Percentiles rank a stretch among this genome's conserved stretches.
Conservation (phyloP, 805 yeast species). For the Saturnispora sekii region DNA sequence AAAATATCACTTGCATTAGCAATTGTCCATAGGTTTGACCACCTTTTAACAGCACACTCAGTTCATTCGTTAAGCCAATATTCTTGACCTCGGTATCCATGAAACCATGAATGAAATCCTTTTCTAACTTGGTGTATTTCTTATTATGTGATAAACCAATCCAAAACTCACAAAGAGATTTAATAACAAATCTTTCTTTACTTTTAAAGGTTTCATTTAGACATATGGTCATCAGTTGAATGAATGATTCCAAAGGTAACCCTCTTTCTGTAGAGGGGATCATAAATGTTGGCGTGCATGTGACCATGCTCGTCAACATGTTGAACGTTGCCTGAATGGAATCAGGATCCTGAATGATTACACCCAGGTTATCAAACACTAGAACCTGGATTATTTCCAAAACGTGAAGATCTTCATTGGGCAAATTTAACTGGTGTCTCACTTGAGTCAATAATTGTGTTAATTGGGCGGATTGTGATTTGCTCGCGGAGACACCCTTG, state of each 20-base stretch:
- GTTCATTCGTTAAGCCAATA: neutral
- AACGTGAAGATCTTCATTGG: conserved; percentile 11
- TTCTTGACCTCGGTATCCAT: neutral
- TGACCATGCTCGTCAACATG: conserved; percentile 27
- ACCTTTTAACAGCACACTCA: conserved; percentile 14
- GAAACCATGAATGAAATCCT: conserved; percentile 2
- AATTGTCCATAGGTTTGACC: conserved; percentile 24
- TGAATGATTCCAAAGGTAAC: conserved; percentile 2
- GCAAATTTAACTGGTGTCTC: conserved; percentile 3
- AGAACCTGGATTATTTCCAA: conserved; percentile 30
- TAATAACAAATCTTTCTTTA: conserved; percentile 47
- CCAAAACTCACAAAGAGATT: conserved; percentile 50
- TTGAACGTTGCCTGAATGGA: conserved; percentile 40
- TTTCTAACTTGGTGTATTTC: conserved; percentile 1
- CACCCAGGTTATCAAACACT: conserved; percentile 27
- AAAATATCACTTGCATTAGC: conserved; percentile 29
- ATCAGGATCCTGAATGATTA: conserved; percentile 47
- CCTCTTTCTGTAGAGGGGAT: conserved; percentile 21
- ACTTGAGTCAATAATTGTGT: neutral
- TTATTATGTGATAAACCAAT: conserved; percentile 28
- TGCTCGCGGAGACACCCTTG: conserved; percentile 24
- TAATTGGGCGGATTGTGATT: conserved; percentile 1
- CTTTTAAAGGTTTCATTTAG: conserved; percentile 31
- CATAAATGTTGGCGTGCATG: conserved; percentile 25
- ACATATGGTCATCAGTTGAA: conserved; percentile 13